These are phyloP conservation scores for Gracilaria vermiculophylla DNA, from an alignment of 23 red algal genomes.

Conservation along the genomic window DNA sequence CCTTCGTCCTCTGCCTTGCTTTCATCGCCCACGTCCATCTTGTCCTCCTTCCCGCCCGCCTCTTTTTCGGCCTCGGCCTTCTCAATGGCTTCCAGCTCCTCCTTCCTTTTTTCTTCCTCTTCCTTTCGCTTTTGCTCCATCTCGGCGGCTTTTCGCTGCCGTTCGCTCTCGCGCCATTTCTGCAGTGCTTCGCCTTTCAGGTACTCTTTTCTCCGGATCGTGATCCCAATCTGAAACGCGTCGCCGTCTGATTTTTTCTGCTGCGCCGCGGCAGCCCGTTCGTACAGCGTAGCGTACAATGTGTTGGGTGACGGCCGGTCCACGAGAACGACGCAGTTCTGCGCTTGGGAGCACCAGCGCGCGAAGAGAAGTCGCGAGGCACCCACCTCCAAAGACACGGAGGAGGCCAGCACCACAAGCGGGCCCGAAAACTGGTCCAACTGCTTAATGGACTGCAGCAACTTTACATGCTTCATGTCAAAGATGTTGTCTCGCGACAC, in stretches of 20 bases:
- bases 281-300: conserved; percentile 52
- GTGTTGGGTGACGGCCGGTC: conserved; percentile 76
- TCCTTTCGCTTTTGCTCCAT: conserved; percentile 34
- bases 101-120: conserved; percentile 46
- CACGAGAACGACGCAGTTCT: conserved; percentile 73
- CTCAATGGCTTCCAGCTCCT: background rate
- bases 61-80: background rate
- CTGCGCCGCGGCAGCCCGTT: background rate
- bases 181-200: conserved; percentile 80
- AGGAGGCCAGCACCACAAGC: conserved; percentile 89
- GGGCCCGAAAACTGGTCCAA: conserved; percentile 71
- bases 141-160: conserved; percentile 5
- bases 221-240: conserved; percentile 3
- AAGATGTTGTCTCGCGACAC: conserved; percentile 90
- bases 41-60: background rate
- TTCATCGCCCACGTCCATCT: background rate
- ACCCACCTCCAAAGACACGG: conserved; percentile 79
- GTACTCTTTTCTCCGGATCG: conserved; percentile 31
- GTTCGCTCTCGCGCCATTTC: conserved; percentile 59
- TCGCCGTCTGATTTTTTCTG: background rate
- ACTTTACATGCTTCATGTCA: conserved; percentile 82
- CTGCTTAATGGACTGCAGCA: conserved; percentile 58
- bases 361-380: conserved; percentile 76
- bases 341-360: conserved; percentile 33
- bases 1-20: background rate